A percentile compares a stretch with the other conserved stretches of the same genome.
These are phyloP conservation scores for Fomitiporia mediterranea DNA, from an alignment of 1,284 basidiomycete species.

Conservation along the genomic window DNA sequence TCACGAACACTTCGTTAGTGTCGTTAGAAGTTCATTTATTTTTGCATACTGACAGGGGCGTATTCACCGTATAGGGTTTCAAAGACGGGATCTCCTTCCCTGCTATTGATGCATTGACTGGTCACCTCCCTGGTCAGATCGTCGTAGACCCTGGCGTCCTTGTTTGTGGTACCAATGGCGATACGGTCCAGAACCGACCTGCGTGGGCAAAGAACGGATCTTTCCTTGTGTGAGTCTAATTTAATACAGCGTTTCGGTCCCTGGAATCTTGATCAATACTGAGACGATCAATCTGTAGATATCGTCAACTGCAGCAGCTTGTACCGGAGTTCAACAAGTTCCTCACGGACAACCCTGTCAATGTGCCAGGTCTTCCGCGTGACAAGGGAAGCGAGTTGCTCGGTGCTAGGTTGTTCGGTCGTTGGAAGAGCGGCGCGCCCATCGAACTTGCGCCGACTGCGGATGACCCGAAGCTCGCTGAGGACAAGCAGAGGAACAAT, in stretches of 20 bases:
- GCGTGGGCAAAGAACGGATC: slow-evolving; percentile 48
- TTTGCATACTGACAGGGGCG: no score
- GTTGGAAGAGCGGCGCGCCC: slow-evolving; percentile 59
- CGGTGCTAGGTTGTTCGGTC: slow-evolving; percentile 50
- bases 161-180: slow-evolving; percentile 36
- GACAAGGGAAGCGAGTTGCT: slow-evolving; percentile 44
- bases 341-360: slow-evolving; percentile 39
- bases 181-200: slow-evolving; percentile 32
- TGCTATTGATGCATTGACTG: slow-evolving; percentile 37
- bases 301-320: slow-evolving; percentile 50
- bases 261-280: not conserved
- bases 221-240: slow-evolving; percentile 37
- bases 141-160: slow-evolving; percentile 36
- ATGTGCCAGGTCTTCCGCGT: slow-evolving; percentile 32
- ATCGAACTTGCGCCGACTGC: slow-evolving; percentile 38
- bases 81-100: slow-evolving; percentile 45
- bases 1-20: slow-evolving; percentile 32
- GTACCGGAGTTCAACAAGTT: slow-evolving; percentile 54
- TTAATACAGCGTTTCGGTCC: not conserved
- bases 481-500: slow-evolving; percentile 39
- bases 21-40: not conserved
- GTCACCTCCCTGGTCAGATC: slow-evolving; percentile 36
- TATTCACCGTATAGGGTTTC: slow-evolving; percentile 31
- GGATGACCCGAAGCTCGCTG: slow-evolving; percentile 37
- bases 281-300: slow-evolving; percentile 22